Evolutionary conservation across 768 basidiomycete genomes (phyloP).

Genomic region (Tylopilus balloui): DNA sequence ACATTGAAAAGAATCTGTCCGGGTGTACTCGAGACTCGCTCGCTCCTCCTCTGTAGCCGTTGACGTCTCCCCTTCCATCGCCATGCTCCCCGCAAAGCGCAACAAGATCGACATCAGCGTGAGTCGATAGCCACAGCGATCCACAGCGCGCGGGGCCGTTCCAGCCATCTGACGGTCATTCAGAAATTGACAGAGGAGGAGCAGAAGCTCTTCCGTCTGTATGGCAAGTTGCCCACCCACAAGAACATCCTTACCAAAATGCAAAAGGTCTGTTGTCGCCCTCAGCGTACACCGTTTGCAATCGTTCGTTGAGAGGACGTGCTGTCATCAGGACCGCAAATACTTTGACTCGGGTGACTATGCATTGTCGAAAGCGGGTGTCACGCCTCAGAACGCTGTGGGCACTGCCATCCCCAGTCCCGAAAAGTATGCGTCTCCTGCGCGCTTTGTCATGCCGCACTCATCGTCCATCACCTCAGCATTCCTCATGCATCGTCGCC

Average conservation of each 20-base stretch:
- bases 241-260: conserved; percentile 93
- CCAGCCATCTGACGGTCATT: conserved; percentile 14
- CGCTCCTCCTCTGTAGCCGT: conserved; percentile 24
- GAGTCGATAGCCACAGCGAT: conserved; percentile 29
- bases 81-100: conserved; percentile 72
- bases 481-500: conserved; percentile 89
- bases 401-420: conserved; percentile 98
- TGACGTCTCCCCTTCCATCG: conserved; percentile 14
- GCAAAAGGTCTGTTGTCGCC: conserved; percentile 67
- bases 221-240: conserved; percentile 90
- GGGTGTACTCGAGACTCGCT: conserved; percentile 15
- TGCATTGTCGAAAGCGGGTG: conserved; percentile 92
- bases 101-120: conserved; percentile 96
- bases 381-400: conserved; percentile 79
- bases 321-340: conserved; percentile 79
- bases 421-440: conserved; percentile 65
- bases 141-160: not conserved
- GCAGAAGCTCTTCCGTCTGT: conserved; percentile 89
- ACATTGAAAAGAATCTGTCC: conserved; percentile 12
- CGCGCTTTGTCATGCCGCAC: not conserved
- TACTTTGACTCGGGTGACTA: conserved; percentile 99
- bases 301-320: conserved; percentile 6
- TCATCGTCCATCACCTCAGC: conserved; percentile 38
- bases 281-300: not conserved
- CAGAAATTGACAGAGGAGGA: conserved; percentile 86